Evolutionary conservation across 1,284 basidiomycete species (phyloP).

Genomic region (Moesziomyces aphidis): DNA sequence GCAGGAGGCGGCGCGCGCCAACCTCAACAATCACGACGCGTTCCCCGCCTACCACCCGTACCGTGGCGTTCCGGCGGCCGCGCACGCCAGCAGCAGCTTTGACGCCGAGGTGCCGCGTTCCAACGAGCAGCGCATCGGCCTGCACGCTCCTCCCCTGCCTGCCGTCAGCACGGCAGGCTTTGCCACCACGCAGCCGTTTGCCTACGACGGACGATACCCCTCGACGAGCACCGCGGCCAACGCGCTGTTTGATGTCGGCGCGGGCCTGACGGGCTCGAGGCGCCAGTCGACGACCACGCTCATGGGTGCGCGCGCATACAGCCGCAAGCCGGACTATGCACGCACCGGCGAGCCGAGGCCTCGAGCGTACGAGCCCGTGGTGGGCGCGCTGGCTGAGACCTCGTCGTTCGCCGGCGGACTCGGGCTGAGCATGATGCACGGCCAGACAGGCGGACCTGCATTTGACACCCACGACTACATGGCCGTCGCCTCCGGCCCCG

Average conservation of each 20-base stretch:
- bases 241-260: conserved; percentile 11
- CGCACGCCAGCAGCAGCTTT: conserved; percentile 7
- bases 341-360: not conserved
- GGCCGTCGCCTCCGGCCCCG: not conserved
- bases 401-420: not conserved
- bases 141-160: conserved; percentile 6
- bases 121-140: not conserved
- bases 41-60: conserved; percentile 26
- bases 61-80: not conserved
- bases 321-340: not conserved
- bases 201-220: conserved; percentile 6
- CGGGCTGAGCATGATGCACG: not conserved
- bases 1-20: conserved; percentile 17
- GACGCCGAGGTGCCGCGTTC: not conserved
- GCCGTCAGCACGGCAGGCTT: not conserved
- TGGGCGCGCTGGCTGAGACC: not conserved
- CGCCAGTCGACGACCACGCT: not conserved
- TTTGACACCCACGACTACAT: not conserved
- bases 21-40: conserved; percentile 15
- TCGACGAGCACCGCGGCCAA: conserved; percentile 3
- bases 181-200: not conserved
- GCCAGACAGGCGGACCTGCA: no score
- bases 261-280: conserved; percentile 3
- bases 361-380: not conserved
- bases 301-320: conserved; percentile 1